phyloP scores from a whole-genome alignment of 2,329 filamentous ascomycete species.

The Fusarium palustre region DNA sequence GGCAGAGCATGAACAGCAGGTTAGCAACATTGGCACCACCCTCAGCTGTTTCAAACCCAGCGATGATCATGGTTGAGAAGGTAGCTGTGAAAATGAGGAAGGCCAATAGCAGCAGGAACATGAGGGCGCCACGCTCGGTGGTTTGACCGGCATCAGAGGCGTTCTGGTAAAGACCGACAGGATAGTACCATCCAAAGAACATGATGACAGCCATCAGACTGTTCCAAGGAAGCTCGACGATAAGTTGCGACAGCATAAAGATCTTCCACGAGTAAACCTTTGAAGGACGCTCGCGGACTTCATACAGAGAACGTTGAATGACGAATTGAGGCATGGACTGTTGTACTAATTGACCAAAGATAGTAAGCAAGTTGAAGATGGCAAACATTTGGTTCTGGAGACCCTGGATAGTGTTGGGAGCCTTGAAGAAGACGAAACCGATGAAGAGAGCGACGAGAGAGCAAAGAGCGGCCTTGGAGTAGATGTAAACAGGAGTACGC shows the following conservation, averaged over 20 bases:
- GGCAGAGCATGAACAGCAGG: conserved; percentile 70
- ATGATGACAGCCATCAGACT: conserved; percentile 79
- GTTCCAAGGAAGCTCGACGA: conserved; percentile 90
- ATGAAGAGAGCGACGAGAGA: conserved; percentile 77
- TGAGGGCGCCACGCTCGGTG: conserved; percentile 77
- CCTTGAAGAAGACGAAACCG: conserved; percentile 82
- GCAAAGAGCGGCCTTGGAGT: conserved; percentile 80
- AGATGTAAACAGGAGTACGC: conserved; percentile 90
- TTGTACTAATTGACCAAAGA: conserved; percentile 83
- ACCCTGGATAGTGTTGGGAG: conserved; percentile 78
- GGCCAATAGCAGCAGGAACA: conserved; percentile 80
- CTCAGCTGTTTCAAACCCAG: conserved; percentile 73
- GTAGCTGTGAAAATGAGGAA: conserved; percentile 87
- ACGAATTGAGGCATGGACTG: conserved; percentile 91
- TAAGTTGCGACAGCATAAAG: conserved; percentile 84
- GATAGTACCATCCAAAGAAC: conserved; percentile 88
- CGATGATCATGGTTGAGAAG: conserved; percentile 82
- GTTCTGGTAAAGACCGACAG: conserved; percentile 80
- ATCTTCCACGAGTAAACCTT: conserved; percentile 89
- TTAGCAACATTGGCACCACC: conserved; percentile 75
- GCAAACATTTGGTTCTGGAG: conserved; percentile 89
- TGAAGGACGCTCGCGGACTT: conserved; percentile 84
- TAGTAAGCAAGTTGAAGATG: conserved; percentile 84
- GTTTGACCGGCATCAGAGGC: conserved; percentile 71
- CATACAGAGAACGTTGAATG: conserved; percentile 82